Evolutionary conservation across 2,329 filamentous ascomycete genomes (phyloP), one percentile per base, ranked within the genome.

Genomic region (Paraconiothyrium sp.): DNA sequence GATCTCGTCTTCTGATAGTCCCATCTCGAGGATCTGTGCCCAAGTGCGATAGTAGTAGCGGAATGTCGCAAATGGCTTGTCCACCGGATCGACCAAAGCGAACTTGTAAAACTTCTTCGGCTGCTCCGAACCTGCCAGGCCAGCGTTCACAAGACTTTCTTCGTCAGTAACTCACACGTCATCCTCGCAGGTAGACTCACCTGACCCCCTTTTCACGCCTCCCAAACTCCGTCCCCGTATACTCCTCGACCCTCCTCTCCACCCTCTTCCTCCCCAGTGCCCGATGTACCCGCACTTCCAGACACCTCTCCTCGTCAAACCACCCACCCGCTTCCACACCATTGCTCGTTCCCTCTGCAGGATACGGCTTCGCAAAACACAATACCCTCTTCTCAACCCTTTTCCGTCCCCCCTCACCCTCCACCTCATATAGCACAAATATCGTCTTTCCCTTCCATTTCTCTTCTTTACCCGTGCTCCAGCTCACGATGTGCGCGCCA

Each of bases 61-160:
- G 62, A 85, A 84, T 1, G 72, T 80, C 4, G 76, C 82, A 61
- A 82, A 84, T 2, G 84, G 84, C 65, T 77, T 68, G 64, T 85
- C 81, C 7, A 80, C 56, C 1, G 83, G 77, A 68, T 86, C 83
- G 22, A 84, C 70, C 20, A 86, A 77, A 1, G 82, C 80, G 56
- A 84, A 85, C 55, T 78, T 80, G 70, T 85, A 85, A 68, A 78
- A 83, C 3, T 77, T 73, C 62, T 78, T 79, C 9, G 80, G 81
- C 11, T 82, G 76, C 37, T 79, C 72, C 37, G 69, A 63, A 54
- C 77, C 77, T 9, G 80, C 70, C 24, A 70, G 67, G 4, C 81
- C 80, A 43, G 73, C 79, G 54, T 72, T 76, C 32, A 76, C 62
- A 8, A 82, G 71, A 20, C 79, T 81, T 51, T 11, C 24, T 22